phyloP scores from a whole-genome alignment of 768 basidiomycete genomes.

The Psilocybe tampanensis region DNA sequence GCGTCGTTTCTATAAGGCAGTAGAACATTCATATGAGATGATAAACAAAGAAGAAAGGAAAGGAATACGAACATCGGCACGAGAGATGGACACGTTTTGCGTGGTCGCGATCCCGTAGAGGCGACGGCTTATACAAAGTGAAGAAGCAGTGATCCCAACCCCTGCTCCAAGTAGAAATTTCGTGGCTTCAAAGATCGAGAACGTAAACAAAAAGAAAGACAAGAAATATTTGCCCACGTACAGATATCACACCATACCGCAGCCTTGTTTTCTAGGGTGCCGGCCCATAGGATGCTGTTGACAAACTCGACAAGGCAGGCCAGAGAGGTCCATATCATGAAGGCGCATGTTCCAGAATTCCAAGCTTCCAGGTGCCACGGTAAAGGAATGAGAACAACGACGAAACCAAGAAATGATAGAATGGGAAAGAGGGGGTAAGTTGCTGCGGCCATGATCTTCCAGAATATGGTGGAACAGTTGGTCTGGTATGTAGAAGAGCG shows the following conservation, averaged over 20 bases:
- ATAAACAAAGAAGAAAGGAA: too few relatives aligned
- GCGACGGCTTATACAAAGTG: constrained; percentile 50
- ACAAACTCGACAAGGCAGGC: constrained; percentile 48
- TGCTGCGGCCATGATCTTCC: too few relatives aligned
- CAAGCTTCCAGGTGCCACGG: constrained; percentile 49
- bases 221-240: too few relatives aligned
- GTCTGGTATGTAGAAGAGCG: too few relatives aligned
- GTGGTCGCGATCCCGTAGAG: constrained; percentile 42
- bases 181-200: constrained; percentile 41
- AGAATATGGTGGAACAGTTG: too few relatives aligned
- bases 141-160: constrained; percentile 46
- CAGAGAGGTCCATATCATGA: constrained; percentile 55
- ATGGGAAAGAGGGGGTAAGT: constrained; percentile 31
- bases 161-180: constrained; percentile 47
- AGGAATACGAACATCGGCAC: too few relatives aligned
- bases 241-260: constrained; percentile 59
- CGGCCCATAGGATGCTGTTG: constrained; percentile 60
- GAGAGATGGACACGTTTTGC: constrained; percentile 18
- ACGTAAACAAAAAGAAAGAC: constrained; percentile 27
- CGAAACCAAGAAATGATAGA: constrained; percentile 39
- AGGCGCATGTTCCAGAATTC: constrained; percentile 59
- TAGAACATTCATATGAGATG: too few relatives aligned
- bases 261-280: constrained; percentile 40
- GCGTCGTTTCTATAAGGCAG: constrained; percentile 25
- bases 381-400: constrained; percentile 47